Conservation (phyloP, 225 moss, liverwort and hornwort genomes). For the Ulota crispa region DNA sequence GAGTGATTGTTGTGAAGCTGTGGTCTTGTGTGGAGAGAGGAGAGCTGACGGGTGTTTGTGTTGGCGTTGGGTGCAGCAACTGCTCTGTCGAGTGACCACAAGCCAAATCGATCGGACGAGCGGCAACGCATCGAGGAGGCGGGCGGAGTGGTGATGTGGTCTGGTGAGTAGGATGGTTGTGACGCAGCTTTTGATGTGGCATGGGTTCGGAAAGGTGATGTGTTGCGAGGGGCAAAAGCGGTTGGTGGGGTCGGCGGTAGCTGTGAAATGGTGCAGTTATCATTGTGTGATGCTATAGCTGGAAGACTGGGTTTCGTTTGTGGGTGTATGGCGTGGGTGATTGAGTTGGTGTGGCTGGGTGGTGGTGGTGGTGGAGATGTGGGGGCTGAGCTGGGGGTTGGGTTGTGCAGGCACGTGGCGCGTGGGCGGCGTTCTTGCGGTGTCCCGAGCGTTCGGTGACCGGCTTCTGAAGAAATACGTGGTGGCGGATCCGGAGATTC, state of each 20-base stretch:
- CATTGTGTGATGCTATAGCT: not conserved
- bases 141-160: conserved; percentile 99
- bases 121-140: conserved; percentile 93
- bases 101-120: conserved; percentile 90
- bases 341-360: not conserved
- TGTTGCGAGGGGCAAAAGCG: not conserved
- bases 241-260: not conserved
- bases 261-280: not conserved
- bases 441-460: conserved; percentile 97
- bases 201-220: not conserved
- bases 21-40: not conserved
- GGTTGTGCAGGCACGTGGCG: conserved; percentile 84
- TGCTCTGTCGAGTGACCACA: conserved; percentile 87
- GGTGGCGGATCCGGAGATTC: conserved; percentile 93
- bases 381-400: not conserved
- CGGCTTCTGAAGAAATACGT: conserved; percentile 91
- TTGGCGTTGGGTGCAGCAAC: conserved; percentile 45
- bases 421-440: conserved; percentile 96
- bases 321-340: not conserved
- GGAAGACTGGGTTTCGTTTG: not conserved
- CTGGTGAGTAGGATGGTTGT: conserved; percentile 53
- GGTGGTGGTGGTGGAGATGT: not conserved
- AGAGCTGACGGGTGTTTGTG: not conserved
- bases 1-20: not conserved
- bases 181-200: not conserved